Conservation (phyloP, 495 filamentous ascomycete species). For the Talaromyces thailandensis region DNA sequence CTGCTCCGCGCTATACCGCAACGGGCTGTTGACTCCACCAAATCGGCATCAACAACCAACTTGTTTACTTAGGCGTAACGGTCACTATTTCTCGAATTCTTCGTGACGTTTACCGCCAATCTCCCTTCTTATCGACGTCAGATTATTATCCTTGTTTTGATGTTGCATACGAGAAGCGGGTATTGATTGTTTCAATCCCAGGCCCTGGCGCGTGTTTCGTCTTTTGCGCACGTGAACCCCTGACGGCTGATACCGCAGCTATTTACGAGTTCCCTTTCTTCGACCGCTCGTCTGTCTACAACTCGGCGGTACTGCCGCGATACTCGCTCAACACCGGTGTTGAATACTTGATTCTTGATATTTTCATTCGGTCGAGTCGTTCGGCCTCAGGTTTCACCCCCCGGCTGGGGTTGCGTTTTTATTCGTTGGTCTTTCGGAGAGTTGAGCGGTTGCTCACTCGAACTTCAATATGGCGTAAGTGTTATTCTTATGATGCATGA, state of each 20-base stretch:
- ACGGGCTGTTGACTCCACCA: not conserved
- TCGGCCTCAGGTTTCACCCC: constrained; percentile 17
- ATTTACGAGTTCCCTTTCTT: not conserved
- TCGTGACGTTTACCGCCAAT: not conserved
- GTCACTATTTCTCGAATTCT: not conserved
- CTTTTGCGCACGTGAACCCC: constrained; percentile 8
- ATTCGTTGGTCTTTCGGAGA: constrained; percentile 3
- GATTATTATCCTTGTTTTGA: not conserved
- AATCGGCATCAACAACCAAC: constrained; percentile 6
- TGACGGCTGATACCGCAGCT: not conserved
- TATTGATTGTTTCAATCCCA: not conserved
- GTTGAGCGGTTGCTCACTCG: not conserved
- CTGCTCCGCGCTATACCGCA: not conserved
- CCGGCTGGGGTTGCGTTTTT: constrained; percentile 15
- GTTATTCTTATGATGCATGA: too few species aligned
- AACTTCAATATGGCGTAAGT: constrained; percentile 42
- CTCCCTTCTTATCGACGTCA: not conserved
- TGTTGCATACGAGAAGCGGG: not conserved
- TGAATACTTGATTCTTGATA: not conserved
- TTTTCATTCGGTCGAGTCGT: not conserved
- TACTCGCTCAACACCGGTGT: not conserved
- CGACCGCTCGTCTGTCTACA: not conserved
- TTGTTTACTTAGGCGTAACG: constrained; percentile 5
- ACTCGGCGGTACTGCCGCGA: not conserved
- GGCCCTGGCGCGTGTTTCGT: constrained; percentile 2